Conservation (phyloP, 345 rosid species). For the Microthlaspi erraticum region DNA sequence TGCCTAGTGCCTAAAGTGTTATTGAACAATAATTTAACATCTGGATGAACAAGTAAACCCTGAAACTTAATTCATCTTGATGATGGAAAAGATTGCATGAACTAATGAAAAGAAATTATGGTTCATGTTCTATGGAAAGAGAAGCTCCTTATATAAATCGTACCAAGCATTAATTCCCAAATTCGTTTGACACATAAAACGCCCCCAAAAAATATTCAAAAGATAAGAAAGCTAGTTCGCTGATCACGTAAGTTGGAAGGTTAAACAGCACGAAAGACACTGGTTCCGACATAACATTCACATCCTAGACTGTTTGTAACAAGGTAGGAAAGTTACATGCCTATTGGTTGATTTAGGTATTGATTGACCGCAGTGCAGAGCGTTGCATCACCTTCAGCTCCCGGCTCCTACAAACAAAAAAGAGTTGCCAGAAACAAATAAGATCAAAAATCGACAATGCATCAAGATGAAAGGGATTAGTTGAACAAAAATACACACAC, state of each 20-base stretch:
- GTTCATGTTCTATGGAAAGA: constrained; percentile 11
- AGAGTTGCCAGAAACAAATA: constrained; percentile 23
- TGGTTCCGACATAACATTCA: constrained; percentile 1
- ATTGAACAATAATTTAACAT: neutral
- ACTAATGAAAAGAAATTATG: neutral
- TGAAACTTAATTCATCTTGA: constrained; percentile 4
- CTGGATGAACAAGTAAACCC: constrained; percentile 10
- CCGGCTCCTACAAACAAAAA: constrained; percentile 67
- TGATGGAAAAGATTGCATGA: constrained; percentile 9
- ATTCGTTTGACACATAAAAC: neutral
- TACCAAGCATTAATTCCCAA: neutral
- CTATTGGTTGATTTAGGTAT: constrained; percentile 76
- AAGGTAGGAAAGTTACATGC: constrained; percentile 49
- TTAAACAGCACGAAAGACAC: neutral
- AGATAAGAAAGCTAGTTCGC: constrained; percentile 5
- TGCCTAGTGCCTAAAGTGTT: constrained; percentile 1
- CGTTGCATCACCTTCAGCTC: constrained; percentile 68
- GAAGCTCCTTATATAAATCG: neutral
- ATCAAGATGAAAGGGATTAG: constrained; percentile 17
- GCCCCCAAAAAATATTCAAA: neutral
- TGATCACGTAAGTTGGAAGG: constrained; percentile 2
- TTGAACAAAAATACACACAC: constrained; percentile 20
- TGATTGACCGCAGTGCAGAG: constrained; percentile 74
- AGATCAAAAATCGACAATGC: constrained; percentile 14
- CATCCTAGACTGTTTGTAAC: constrained; percentile 18